Evolutionary conservation across 495 filamentous ascomycete species (phyloP), one percentile per base, ranked within the genome.

Genomic region (Neurospora sublineolata): DNA sequence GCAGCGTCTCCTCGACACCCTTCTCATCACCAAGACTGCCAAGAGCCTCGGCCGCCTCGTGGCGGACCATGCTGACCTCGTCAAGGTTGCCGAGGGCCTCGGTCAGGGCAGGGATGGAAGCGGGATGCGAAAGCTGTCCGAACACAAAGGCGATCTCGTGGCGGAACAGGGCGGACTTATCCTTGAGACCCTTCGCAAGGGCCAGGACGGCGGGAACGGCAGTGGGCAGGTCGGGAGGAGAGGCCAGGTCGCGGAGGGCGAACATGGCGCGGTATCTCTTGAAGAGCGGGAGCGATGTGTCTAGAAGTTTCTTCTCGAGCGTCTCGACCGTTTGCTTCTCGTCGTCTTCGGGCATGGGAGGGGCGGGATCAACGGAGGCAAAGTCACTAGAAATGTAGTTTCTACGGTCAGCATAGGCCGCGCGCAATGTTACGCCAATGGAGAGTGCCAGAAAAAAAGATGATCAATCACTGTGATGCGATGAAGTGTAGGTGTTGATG

Each of bases 101-200:
- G 36, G 92, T 89, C 20, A 99, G 87, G 71, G 91, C 92, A 10
- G 95, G 93, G 76, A 99, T 96, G 0, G 92, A 95, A n/a, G 94
- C 94, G 1, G 96, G 95, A 79, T 98, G 94, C 69, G 91, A 92
- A 36, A 99, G 86, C 77, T 99, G 96, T 30, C 95, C 95, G 75
- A 97, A 99, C 12, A 99, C 94, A 78, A 99, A 99, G 12, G 96
- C 95, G 75, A 98, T 92, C 78, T 99, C 95, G 81, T 99, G 95
- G 72, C 95, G 88, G 85, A 99, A 97, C n/a, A 99, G 88, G 23
- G 94, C 93, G 52, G 93, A 97, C 11, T 88, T 85, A 79, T 99
- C 95, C 9, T 84, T 84, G 76, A 99, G 90, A 3, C 95, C 96
- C 76, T 87, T 89, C n/a, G 94, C 91, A 67, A 99, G 84, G 8